These are phyloP conservation scores for Microcyclospora tardicrescens DNA, from an alignment of 2,329 filamentous ascomycete species.

Conservation along the genomic window DNA sequence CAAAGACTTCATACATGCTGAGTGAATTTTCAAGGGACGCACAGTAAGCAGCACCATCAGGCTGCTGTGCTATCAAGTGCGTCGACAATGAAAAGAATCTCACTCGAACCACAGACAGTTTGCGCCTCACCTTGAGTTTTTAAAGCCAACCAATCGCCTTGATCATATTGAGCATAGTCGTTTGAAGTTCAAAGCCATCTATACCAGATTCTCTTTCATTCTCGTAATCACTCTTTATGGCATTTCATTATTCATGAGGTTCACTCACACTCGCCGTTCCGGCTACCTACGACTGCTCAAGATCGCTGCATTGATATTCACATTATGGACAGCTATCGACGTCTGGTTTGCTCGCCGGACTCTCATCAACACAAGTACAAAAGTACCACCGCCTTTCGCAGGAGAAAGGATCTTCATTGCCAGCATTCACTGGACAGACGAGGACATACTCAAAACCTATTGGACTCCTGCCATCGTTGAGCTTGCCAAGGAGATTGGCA, in stretches of 20 bases:
- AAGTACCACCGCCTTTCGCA: conserved; percentile 7
- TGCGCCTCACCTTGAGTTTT: too few relatives aligned
- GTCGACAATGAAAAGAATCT: too few relatives aligned
- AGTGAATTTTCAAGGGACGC: too few relatives aligned
- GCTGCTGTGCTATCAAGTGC: too few relatives aligned
- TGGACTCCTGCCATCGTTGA: conserved; percentile 51
- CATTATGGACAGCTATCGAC: conserved; percentile 12
- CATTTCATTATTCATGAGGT: neutral
- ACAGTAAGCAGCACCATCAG: too few relatives aligned
- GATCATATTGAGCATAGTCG: too few relatives aligned
- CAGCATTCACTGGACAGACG: conserved; percentile 57
- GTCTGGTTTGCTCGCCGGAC: conserved; percentile 9
- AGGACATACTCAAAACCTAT: conserved; percentile 43
- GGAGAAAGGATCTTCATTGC: conserved; percentile 48
- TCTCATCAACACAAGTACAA: conserved; percentile 6
- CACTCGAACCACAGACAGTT: too few relatives aligned
- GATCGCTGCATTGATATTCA: conserved; percentile 6
- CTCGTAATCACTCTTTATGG: neutral
- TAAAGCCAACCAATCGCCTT: too few relatives aligned
- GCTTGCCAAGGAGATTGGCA: conserved; percentile 44
- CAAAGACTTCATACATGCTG: too few relatives aligned
- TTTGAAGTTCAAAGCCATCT: too few relatives aligned
- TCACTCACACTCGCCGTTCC: neutral
- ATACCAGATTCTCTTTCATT: too few relatives aligned
- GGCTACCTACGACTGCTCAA: neutral